A percentile compares a stretch with the other conserved stretches of the same genome.
phyloP scores from a whole-genome alignment of 2,329 filamentous ascomycete genomes.

The Boeremia lycopersici region DNA sequence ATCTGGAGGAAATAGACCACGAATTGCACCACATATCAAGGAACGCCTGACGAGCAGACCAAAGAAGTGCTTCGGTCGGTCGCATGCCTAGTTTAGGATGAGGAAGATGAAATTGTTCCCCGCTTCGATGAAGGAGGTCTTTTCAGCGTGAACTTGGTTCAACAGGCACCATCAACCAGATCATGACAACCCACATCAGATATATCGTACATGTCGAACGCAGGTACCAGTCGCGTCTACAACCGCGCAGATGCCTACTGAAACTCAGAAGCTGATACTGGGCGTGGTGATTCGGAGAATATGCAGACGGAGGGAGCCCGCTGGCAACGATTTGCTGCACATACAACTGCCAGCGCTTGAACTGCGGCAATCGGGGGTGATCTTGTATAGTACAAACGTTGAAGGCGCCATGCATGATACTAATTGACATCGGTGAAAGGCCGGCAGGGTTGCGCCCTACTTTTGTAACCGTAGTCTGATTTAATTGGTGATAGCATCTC shows the following conservation, averaged over 20 bases:
- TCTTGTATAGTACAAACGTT: neutral
- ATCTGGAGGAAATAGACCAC: neutral
- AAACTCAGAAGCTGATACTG: neutral
- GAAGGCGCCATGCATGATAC: constrained; percentile 9
- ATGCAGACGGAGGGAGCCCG: constrained; percentile 3
- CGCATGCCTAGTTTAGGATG: neutral
- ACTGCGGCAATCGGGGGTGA: neutral
- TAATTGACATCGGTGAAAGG: neutral
- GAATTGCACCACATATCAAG: neutral
- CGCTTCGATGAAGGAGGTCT: neutral
- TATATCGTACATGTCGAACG: constrained; percentile 1
- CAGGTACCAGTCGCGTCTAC: constrained; percentile 5
- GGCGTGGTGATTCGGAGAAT: neutral
- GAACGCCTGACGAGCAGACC: neutral
- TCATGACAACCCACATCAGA: neutral
- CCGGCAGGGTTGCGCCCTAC: neutral
- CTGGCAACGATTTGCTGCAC: neutral
- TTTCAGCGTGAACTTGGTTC: neutral
- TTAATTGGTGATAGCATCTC: neutral
- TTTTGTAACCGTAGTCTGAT: neutral
- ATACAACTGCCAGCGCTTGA: neutral
- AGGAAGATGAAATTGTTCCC: neutral
- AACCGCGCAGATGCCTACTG: neutral
- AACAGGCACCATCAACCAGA: neutral
- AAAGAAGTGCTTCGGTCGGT: neutral